These are phyloP conservation scores for Cladosporium cucumerinum DNA, from an alignment of 2,329 filamentous ascomycete species.

Conservation along the genomic window DNA sequence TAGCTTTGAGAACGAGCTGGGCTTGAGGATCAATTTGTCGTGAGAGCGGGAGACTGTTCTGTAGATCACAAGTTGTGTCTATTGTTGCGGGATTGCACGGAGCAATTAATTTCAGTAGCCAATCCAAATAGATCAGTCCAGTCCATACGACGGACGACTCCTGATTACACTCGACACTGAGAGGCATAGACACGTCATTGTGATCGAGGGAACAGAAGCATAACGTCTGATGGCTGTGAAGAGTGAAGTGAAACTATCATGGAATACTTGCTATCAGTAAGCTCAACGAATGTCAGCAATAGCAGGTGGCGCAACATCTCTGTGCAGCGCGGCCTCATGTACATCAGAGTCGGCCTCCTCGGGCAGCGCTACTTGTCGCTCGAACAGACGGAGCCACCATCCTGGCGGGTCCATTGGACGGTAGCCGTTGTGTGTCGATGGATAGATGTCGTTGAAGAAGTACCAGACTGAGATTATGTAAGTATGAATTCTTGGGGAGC, in stretches of 20 bases:
- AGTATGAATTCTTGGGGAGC: neutral
- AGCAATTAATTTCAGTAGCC: neutral
- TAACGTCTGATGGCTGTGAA: neutral
- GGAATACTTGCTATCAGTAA: neutral
- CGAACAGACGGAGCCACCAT: constrained; percentile 88
- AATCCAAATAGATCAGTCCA: neutral
- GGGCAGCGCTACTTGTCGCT: constrained; percentile 37
- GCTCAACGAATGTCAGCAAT: constrained; percentile 24
- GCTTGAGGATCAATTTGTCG: constrained; percentile 16
- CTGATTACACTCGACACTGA: neutral
- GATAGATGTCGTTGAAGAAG: constrained; percentile 96
- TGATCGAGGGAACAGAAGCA: neutral
- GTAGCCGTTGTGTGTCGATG: constrained; percentile 78
- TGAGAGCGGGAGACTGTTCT: neutral
- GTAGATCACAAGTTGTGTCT: neutral
- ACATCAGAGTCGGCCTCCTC: constrained; percentile 26
- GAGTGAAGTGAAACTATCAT: neutral
- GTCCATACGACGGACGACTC: neutral
- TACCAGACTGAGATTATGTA: constrained; percentile 67
- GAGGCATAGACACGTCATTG: too few relatives aligned
- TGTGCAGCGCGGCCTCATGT: constrained; percentile 30
- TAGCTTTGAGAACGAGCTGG: constrained; percentile 20
- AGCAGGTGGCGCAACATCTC: constrained; percentile 30
- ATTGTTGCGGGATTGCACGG: neutral
- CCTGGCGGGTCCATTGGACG: constrained; percentile 82